Evolutionary conservation across 306 rosid species (phyloP).

Genomic region (Purshia tridentata): DNA sequence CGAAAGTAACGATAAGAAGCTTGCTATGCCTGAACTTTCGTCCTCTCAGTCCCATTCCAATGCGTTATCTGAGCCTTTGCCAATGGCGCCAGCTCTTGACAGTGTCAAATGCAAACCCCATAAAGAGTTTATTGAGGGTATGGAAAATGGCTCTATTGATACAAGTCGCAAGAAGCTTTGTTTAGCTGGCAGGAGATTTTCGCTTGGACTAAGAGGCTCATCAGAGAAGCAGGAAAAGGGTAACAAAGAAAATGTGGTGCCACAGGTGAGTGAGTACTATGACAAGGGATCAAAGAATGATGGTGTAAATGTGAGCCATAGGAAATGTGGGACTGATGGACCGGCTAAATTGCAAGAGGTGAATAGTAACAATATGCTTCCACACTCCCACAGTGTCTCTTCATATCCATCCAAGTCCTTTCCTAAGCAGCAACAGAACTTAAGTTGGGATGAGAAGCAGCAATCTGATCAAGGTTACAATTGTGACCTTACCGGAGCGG

Average conservation of each 20-base stretch:
- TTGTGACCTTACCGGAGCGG: not conserved
- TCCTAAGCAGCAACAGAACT: constrained; percentile 18
- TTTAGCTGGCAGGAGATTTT: constrained; percentile 28
- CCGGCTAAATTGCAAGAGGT: constrained; percentile 3
- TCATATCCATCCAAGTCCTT: constrained; percentile 16
- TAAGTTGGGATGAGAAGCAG: constrained; percentile 4
- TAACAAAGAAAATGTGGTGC: constrained; percentile 32
- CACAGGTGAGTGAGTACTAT: constrained; percentile 1
- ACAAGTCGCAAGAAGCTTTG: constrained; percentile 17
- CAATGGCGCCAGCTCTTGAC: not conserved
- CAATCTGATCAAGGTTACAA: not conserved
- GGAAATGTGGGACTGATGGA: not conserved
- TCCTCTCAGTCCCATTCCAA: not conserved
- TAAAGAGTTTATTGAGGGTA: not conserved
- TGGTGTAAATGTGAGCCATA: not conserved
- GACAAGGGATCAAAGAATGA: constrained; percentile 9
- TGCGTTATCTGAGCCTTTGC: not conserved
- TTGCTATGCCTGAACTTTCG: constrained; percentile 1
- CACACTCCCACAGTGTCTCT: constrained; percentile 14
- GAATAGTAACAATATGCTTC: not conserved
- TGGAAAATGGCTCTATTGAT: constrained; percentile 6
- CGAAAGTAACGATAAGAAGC: constrained; percentile 2
- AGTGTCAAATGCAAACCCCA: not conserved
- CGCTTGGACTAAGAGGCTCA: constrained; percentile 22
- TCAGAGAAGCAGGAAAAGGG: constrained; percentile 14